A percentile compares a stretch with the other conserved stretches of the same genome.
phyloP scores from a whole-genome alignment of 768 basidiomycete species.

The Galerina sulciceps region DNA sequence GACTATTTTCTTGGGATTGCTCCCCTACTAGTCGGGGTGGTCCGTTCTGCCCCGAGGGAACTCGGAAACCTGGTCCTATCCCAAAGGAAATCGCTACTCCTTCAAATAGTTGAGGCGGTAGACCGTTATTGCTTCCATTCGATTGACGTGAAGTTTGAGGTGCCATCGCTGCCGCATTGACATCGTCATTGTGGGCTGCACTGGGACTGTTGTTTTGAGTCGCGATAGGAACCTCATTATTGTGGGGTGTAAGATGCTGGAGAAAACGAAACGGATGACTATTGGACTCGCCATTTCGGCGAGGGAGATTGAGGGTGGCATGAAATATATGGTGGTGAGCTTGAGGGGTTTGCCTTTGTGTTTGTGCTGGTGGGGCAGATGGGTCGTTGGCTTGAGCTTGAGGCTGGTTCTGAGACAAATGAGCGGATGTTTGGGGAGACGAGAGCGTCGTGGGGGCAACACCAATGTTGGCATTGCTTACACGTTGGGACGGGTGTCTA shows the following conservation, averaged over 20 bases:
- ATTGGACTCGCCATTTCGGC: slow-evolving; percentile 2
- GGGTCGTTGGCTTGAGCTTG: background rate
- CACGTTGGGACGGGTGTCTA: slow-evolving; percentile 68
- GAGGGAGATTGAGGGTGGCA: slow-evolving; percentile 1
- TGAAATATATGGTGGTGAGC: background rate
- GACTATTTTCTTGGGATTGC: background rate
- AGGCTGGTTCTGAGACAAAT: slow-evolving; percentile 12
- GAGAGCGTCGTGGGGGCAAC: slow-evolving; percentile 13
- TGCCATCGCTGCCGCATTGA: background rate
- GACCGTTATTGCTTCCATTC: background rate
- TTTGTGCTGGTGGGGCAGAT: background rate
- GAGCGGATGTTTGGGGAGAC: slow-evolving; percentile 10
- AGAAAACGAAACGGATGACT: background rate
- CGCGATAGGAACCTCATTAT: slow-evolving; percentile 1
- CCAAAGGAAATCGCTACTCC: slow-evolving; percentile 13
- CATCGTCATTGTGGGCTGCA: slow-evolving; percentile 6
- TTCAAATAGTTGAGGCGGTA: background rate
- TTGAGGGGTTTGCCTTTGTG: background rate
- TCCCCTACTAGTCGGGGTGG: background rate
- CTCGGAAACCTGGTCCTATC: slow-evolving; percentile 1
- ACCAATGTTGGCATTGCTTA: slow-evolving; percentile 28
- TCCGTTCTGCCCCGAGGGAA: background rate
- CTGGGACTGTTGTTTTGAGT: slow-evolving; percentile 9
- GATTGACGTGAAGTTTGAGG: slow-evolving; percentile 3
- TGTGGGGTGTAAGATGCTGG: background rate